Base-by-base conservation (phyloP, 257 asterid species). In the Avicennia marina region DNA sequence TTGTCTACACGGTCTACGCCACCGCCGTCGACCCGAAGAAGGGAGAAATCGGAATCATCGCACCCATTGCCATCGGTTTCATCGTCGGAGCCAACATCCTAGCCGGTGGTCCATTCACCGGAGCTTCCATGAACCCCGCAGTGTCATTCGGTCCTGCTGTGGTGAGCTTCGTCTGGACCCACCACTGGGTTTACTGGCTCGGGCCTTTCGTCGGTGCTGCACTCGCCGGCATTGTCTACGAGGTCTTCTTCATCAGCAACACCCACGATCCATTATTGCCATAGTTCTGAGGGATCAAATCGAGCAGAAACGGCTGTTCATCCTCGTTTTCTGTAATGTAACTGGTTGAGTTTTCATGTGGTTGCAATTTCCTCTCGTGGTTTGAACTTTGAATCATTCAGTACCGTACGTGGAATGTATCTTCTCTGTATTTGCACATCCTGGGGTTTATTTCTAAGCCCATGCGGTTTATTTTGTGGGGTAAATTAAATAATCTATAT, bases 131-230 rank as follows among this genome's bases (percentile, higher is more conserved):
- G 83, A 79, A 79, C 81, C 86, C 86, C 0, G 86, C 86, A 0
- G 80, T 75, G 13, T 59, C 75, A 0, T 79, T 79, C 44, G 86
- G 86, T 0, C 83, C 83, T 0, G 78, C 82, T 2, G 0, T 79
- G 40, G 78, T 73, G 19, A 41, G 73, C 50, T 59, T 72, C 65
- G 41, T 27, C 29, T 79, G 70, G 72, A 32, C 40, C 10, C 1
- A 65, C 78, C 86, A 79, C 65, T 79, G 86, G 86, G 53, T 79
- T 4, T 79, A 79, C 74, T 79, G 86, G 86, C 78, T 67, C 45
- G 86, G 86, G 11, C 83, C 86, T 0, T 54, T 79, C 13, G 12
- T 76, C 22, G 86, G 86, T 0, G 82, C 42, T 11, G 85, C 75
- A 5, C 53, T 79, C 25, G 83, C 86, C 27, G 83, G 76, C 0